Conservation (phyloP, 1,284 basidiomycete species). For the Lentinula novae-zelandiae region DNA sequence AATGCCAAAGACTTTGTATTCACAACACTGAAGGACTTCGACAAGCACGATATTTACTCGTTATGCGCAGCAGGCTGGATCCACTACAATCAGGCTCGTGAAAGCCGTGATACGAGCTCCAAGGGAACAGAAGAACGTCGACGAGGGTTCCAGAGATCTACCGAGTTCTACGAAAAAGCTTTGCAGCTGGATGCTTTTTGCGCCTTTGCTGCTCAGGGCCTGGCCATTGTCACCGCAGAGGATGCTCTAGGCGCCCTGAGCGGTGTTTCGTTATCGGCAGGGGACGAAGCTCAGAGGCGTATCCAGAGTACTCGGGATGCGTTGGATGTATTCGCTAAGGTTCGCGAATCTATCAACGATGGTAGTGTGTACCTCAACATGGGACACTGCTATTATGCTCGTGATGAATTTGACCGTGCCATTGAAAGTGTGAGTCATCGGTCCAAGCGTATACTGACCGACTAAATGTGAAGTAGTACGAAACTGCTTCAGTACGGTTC, state of each 20-base stretch:
- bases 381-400: slow-evolving; percentile 88
- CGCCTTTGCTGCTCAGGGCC: slow-evolving; percentile 88
- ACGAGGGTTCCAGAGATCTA: slow-evolving; percentile 74
- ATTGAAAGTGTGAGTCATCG: slow-evolving; percentile 83
- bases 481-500: slow-evolving; percentile 77
- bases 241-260: slow-evolving; percentile 71
- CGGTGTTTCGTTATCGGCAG: slow-evolving; percentile 41
- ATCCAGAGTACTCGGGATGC: slow-evolving; percentile 78
- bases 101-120: slow-evolving; percentile 56
- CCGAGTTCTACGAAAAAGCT: slow-evolving; percentile 90
- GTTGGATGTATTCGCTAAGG: slow-evolving; percentile 82
- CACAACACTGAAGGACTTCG: slow-evolving; percentile 77
- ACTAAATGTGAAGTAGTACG: slow-evolving; percentile 57
- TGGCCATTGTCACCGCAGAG: slow-evolving; percentile 90
- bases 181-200: slow-evolving; percentile 78
- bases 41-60: slow-evolving; percentile 86
- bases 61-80: slow-evolving; percentile 87
- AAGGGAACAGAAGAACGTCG: slow-evolving; percentile 70
- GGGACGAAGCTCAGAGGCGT: slow-evolving; percentile 64
- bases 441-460: not conserved
- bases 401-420: slow-evolving; percentile 91
- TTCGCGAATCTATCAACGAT: slow-evolving; percentile 81
- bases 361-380: slow-evolving; percentile 92
- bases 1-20: slow-evolving; percentile 85
- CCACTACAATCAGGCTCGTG: slow-evolving; percentile 79